These are phyloP conservation scores for Ophiostoma sp. DNA, from an alignment of 2,329 filamentous ascomycete species.

Conservation along the genomic window DNA sequence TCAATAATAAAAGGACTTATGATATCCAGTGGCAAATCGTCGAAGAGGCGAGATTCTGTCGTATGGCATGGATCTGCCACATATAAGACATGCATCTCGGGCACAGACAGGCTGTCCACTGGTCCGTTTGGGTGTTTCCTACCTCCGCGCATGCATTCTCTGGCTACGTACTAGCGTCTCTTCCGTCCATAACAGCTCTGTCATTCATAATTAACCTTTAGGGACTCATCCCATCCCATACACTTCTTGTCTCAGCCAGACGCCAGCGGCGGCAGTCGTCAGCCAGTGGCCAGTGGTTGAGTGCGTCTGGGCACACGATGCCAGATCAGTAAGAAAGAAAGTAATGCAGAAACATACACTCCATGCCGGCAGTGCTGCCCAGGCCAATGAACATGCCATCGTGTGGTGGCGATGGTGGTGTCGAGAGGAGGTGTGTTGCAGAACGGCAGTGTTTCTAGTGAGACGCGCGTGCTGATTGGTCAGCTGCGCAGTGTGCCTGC, in stretches of 20 bases:
- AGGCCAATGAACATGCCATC: slow-evolving; percentile 8
- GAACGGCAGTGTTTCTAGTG: not conserved
- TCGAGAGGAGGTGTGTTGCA: slow-evolving; percentile 9
- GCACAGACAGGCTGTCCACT: not conserved
- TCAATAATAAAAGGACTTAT: not conserved
- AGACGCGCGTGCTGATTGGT: slow-evolving; percentile 7
- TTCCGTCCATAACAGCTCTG: not conserved
- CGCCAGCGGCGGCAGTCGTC: not conserved
- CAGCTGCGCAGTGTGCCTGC: not conserved
- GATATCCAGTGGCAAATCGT: too few relatives aligned
- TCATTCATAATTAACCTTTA: not conserved
- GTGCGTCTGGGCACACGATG: not conserved
- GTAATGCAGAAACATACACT: not conserved
- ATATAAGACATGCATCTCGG: slow-evolving; percentile 3
- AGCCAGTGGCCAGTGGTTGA: not conserved
- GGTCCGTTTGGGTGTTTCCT: not conserved
- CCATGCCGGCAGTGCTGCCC: not conserved
- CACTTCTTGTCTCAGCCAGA: slow-evolving; percentile 8
- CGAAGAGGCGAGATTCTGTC: not conserved
- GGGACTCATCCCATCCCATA: not conserved
- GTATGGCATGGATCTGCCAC: not conserved
- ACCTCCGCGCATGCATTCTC: not conserved
- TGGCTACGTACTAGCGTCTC: not conserved
- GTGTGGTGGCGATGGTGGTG: slow-evolving; percentile 1
- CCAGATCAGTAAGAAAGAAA: not conserved